phyloP scores from a whole-genome alignment of 768 basidiomycete genomes.

The Sporobolomyces roseus region DNA sequence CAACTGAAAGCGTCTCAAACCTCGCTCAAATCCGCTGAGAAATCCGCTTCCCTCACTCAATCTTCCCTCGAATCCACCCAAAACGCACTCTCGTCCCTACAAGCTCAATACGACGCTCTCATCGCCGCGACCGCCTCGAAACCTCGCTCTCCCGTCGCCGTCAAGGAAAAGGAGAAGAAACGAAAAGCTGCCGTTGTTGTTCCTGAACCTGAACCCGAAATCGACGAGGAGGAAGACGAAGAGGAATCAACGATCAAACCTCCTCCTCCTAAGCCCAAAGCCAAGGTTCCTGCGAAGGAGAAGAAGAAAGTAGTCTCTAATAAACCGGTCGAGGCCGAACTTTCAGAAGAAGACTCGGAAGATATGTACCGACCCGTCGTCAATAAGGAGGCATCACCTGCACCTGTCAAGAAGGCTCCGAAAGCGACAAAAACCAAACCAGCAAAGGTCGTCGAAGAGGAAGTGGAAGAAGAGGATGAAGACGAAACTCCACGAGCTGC shows the following conservation, averaged over 20 bases:
- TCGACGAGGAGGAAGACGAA: neutral
- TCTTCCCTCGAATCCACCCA: neutral
- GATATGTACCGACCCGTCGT: no score
- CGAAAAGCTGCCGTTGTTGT: neutral
- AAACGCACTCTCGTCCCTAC: constrained; percentile 6
- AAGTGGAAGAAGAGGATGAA: constrained; percentile 13
- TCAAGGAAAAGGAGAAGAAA: constrained; percentile 8
- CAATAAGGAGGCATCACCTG: neutral
- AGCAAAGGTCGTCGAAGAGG: neutral
- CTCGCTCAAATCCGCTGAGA: constrained; percentile 20
- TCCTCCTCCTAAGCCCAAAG: constrained; percentile 2
- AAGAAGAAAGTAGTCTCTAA: neutral
- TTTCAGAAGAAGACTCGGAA: neutral
- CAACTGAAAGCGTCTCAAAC: constrained; percentile 26
- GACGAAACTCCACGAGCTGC: constrained; percentile 6
- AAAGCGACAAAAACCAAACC: neutral
- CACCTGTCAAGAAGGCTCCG: neutral
- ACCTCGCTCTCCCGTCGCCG: constrained; percentile 4
- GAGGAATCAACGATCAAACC: constrained; percentile 2
- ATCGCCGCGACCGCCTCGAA: neutral
- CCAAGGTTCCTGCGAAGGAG: neutral
- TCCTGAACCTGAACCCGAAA: constrained; percentile 1
- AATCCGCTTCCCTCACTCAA: neutral
- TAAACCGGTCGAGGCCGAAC: neutral
- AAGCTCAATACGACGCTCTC: constrained; percentile 2